Base-by-base conservation (phyloP, 1,284 basidiomycete genomes). In the Cutaneotrichosporon cutaneum region DNA sequence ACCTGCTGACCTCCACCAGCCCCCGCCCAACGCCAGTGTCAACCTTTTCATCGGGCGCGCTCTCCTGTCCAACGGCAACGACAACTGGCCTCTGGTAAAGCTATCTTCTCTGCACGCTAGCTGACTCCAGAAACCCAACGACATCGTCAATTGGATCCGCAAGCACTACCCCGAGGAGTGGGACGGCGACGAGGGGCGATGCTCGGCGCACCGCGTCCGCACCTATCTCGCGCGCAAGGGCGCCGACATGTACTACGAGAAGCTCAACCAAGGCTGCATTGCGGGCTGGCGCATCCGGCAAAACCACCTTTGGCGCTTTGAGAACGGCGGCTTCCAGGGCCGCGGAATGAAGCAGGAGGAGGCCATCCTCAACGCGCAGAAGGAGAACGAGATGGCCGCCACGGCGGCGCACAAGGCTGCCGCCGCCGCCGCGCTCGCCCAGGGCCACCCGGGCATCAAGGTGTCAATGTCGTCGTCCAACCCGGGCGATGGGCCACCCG, bases 211-310 rank as follows among this genome's bases (percentile, higher is more conserved):
- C 58, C 74, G 76, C 45, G 76, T 78, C 16, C 73, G 76, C 52
- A 78, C 76, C 1, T 78, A 78, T 47, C 72, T 78, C 44, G 76
- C 76, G 21, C 71, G 76, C n/a, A 78, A 78, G 60, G 76, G 76
- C 52, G 71, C 76, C 60, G 76, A 78, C 70, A 78, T 78, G 76
- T 78, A 78, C 66, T 78, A 78, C 63, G 76, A 78, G 59, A 78
- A 78, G 67, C 72, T 78, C 57, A 75, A 72, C 58, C 76, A 78
- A 59, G 72, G 74, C 24, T 71, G 71, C 56, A 76, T 78, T 27
- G 70, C 74, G 18, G 76, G 76, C 24, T 78, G 76, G 76, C 68
- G 76, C 13, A 78, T 78, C 56, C 68, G 76, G 13, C 74, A 76
- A 48, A 77, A 77, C 64, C 76, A 78, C 61, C 69, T 78, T 2